These are phyloP conservation scores for Extremus antarcticus DNA, from an alignment of 495 filamentous ascomycete genomes.

Conservation along the genomic window DNA sequence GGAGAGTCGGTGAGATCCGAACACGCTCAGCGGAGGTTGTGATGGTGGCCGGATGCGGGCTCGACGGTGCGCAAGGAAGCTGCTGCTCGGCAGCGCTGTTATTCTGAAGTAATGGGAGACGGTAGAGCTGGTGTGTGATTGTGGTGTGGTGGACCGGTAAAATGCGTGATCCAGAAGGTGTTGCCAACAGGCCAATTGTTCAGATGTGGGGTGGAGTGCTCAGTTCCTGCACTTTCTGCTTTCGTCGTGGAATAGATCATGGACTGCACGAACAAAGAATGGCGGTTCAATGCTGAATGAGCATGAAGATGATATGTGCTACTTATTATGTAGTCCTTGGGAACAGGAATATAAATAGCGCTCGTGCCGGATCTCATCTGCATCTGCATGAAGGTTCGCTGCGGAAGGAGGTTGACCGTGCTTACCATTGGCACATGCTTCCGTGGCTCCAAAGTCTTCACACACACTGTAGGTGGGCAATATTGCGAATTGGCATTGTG, in stretches of 20 bases:
- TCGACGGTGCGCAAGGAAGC: not conserved
- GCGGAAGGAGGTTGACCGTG: no score
- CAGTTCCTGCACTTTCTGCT: not conserved
- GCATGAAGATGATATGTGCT: no score
- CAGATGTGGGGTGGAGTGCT: not conserved
- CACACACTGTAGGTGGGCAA: no score
- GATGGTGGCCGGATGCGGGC: not conserved
- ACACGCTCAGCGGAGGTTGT: not conserved
- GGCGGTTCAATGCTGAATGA: no score
- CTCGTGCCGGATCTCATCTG: not conserved
- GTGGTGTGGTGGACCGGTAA: not conserved
- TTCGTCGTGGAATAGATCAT: not conserved
- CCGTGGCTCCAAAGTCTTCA: no score
- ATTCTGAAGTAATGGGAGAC: not conserved
- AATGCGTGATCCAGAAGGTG: not conserved
- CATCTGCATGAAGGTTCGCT: no score
- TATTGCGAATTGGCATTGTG: no score
- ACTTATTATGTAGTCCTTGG: no score
- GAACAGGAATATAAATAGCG: not conserved
- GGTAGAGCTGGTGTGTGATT: not conserved
- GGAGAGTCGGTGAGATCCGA: not conserved
- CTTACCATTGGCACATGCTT: no score
- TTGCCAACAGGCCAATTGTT: not conserved
- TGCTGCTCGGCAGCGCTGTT: conserved; percentile 9
- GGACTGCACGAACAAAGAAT: no score